Evolutionary conservation across 169 alveolate species (phyloP), one percentile per base, ranked within the genome.

Genomic region (Cryptosporidium viatorum): DNA sequence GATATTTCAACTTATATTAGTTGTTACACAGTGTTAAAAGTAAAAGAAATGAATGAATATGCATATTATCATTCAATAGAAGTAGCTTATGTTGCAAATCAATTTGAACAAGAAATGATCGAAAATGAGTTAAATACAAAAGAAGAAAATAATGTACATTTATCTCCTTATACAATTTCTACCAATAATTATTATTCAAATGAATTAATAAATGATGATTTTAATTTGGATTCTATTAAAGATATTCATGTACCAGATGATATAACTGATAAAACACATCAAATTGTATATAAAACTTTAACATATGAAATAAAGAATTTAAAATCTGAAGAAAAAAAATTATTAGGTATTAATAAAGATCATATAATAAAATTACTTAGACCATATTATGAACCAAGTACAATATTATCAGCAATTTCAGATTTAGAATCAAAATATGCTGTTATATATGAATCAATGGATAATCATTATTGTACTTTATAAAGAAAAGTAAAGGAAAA

Each of bases 391-490:
- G 80, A 80, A 23, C 89, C 89, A 18, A 21, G 29, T 16, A 39
- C 48, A 37, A 41, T 80, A 21, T 18, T 41, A 26, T 62, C 89
- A 23, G 80, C 89, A 12, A 60, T 80, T n/a, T 62, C 59, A 10
- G 89, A 80, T 29, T 80, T 80, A 33, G 89, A 80, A 29, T 80
- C 89, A 41, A 80, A 80, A 31, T 80, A 59, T 80, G 89, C 89
- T 23, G 89, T 80, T 6, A 80, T 80, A 41, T 80, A 80, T 29
- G 89, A 80, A 62, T 5, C 89, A 10, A 59, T 80, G 41, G 75
- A 80, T 29, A 60, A 26, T 35, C 89, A 80, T 65, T 80, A 80
- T 65, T 80, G 89, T 45, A 33, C 45, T 21, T 80, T 80, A 33
- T 80, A 37, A 75, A 48, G 0, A 16, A 2, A 31, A 59, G 12